Base-by-base conservation (phyloP, 2,329 filamentous ascomycete genomes). In the Sphaerulina vaccinii region DNA sequence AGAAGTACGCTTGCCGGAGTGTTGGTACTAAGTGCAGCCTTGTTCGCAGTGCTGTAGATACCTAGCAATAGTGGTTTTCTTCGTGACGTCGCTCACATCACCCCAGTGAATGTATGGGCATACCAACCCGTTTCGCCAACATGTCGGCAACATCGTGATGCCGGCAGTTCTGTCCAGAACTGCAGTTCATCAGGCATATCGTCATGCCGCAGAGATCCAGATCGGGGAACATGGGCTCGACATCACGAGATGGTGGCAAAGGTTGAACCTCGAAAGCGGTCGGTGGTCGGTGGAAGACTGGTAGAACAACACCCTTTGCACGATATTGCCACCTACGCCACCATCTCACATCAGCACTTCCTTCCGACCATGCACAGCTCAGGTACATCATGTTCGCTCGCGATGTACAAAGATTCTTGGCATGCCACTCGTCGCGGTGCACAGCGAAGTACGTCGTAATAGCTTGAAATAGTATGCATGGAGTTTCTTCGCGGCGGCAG, bases 141-240 rank as follows among this genome's bases (percentile, higher is more conserved):
- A 45, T 45, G 42, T 29, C 42, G 29, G 42, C 42, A 27, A 27
- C 42, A 24, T 39, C 16, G 9, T 10, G 7, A 18, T 16, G 29
- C 19, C 6, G 10, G 22, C 15, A 19, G 23, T 29, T n/a, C 16
- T n/a, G 27, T n/a, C 8, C 15, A 19, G 29, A 16, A 21, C n/a
- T 23, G 22, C 42, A 37, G 27, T 32, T 32, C 22, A n/a, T 44
- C 11, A 8, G 41, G 33, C 5, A 23, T n/a, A 9, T 44, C 42
- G 42, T 36, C 43, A 47, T 38, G 43, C 43, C 43, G 43, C 33
- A 47, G n/a, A n/a, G n/a, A n/a, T n/a, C n/a, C 43, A 27, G 43
- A 37, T 38, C 33, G 32, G 37, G 18, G 37, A 37, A 33, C 33
- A 47, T 47, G 32, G 33, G 38, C 33, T 47, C 29, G 10, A 15